Evolutionary conservation across 352 stramenopile genomes (phyloP), one percentile per base, ranked within the genome.

Genomic region (Blastocystis sp.): DNA sequence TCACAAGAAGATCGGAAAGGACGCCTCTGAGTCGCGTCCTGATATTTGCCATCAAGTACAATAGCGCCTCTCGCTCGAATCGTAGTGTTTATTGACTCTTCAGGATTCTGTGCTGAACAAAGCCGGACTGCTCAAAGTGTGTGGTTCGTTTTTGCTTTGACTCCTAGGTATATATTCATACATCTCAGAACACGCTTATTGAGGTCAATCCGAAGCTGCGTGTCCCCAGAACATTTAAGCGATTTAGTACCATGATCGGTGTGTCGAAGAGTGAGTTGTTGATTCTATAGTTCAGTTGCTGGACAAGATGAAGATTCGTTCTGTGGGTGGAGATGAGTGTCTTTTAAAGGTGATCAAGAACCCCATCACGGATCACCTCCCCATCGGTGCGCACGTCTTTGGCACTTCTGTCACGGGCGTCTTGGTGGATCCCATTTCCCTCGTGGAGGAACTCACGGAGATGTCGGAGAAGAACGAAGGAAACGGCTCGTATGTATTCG

Each of bases 301-400:
- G 38, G 97, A 99, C 92, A 98, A 98, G 92, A 94, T 99, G 90
- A 99, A 99, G 92, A 99, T 99, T 91, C 96, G 97, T 87, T 97
- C 97, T 65, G 95, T 94, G 24, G 94, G 97, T 84, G 94, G 94
- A 77, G 96, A 95, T 82, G 94, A 91, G 60, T 89, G 79, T 3
- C 60, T 99, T 48, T 93, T 99, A 81, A 98, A 97, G 89, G 96
- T 99, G 43, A 98, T 99, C 89, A 99, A 99, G 91, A 99, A 99
- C 93, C 97, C 97, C 3, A 93, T 99, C 87, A 97, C 95, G 68
- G 94, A 95, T 90, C 94, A 99, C 92, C 92, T 99, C 40, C 96
- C 97, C 6, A 93, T 97, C 24, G 98, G 97, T 89, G 95, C 92
- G 17, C 68, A 62, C 21, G n/a, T 77, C 21, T 77, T 77, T 28